phyloP scores from a whole-genome alignment of 345 rosid species.

The Melastoma malabathricum region DNA sequence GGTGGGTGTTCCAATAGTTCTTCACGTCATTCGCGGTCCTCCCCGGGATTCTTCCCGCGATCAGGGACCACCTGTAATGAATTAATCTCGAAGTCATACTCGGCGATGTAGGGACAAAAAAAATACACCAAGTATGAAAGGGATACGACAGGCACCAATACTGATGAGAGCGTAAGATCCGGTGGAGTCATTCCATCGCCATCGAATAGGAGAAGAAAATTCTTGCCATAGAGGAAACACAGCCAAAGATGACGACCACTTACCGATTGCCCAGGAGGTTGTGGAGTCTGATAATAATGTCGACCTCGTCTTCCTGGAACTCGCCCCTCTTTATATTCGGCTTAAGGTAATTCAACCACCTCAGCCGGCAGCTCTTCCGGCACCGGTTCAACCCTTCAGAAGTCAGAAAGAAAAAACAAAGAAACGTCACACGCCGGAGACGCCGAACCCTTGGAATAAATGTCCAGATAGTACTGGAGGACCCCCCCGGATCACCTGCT shows the following conservation, averaged over 20 bases:
- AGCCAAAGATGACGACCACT: background rate
- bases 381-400: slow-evolving; percentile 44
- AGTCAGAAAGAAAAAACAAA: no score
- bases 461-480: background rate
- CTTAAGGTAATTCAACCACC: slow-evolving; percentile 53
- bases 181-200: no score
- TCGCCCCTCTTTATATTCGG: slow-evolving; percentile 46
- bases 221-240: background rate
- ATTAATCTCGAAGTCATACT: background rate
- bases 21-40: slow-evolving; percentile 22
- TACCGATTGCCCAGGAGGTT: slow-evolving; percentile 52
- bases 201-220: no score
- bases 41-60: slow-evolving; percentile 19
- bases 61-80: slow-evolving; percentile 19
- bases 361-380: slow-evolving; percentile 47
- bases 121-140: background rate
- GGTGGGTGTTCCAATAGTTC: slow-evolving; percentile 14
- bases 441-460: background rate
- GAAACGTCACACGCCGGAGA: no score
- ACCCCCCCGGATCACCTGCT: slow-evolving; percentile 14
- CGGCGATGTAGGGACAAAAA: background rate
- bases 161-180: no score
- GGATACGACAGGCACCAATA: no score
- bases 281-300: slow-evolving; percentile 42
- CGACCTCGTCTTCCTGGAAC: slow-evolving; percentile 40